phyloP scores from a whole-genome alignment of 257 asterid species.

The Forsythia viridissima region DNA sequence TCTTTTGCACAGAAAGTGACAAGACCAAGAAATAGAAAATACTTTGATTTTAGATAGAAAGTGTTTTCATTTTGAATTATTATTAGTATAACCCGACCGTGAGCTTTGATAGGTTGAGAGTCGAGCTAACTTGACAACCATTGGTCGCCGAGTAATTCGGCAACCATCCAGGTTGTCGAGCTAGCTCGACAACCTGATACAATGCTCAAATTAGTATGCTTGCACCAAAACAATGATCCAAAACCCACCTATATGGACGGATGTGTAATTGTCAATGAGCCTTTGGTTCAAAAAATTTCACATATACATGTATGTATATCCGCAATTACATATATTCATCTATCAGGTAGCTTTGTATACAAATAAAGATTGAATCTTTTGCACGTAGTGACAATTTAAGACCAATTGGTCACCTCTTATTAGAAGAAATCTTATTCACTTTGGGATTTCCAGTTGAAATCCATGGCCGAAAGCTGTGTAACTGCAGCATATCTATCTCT shows the following conservation, averaged over 20 bases:
- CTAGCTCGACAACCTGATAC: too few species aligned
- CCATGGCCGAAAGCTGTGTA: constrained; percentile 50
- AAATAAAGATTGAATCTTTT: constrained; percentile 18
- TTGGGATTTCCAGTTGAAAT: constrained; percentile 40
- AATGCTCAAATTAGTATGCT: neutral
- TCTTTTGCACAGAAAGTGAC: too few species aligned
- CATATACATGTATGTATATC: constrained; percentile 36
- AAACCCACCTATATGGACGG: neutral
- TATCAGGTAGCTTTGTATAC: constrained; percentile 18
- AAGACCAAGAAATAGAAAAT: too few species aligned
- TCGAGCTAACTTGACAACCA: too few species aligned
- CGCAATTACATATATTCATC: neutral
- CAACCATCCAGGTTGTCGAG: too few species aligned
- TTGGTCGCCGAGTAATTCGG: too few species aligned
- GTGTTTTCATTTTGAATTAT: too few species aligned
- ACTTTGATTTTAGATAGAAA: too few species aligned
- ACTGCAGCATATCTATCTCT: too few species aligned
- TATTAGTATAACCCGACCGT: too few species aligned
- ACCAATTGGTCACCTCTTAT: constrained; percentile 46
- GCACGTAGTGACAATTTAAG: constrained; percentile 15
- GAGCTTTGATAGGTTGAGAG: too few species aligned
- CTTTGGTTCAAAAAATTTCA: constrained; percentile 32
- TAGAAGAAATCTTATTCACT: constrained; percentile 35
- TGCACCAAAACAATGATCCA: neutral
- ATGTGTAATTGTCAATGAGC: constrained; percentile 1